Conservation (phyloP, 163 green algal species). For the Chlamydomonas reinhardtii region DNA sequence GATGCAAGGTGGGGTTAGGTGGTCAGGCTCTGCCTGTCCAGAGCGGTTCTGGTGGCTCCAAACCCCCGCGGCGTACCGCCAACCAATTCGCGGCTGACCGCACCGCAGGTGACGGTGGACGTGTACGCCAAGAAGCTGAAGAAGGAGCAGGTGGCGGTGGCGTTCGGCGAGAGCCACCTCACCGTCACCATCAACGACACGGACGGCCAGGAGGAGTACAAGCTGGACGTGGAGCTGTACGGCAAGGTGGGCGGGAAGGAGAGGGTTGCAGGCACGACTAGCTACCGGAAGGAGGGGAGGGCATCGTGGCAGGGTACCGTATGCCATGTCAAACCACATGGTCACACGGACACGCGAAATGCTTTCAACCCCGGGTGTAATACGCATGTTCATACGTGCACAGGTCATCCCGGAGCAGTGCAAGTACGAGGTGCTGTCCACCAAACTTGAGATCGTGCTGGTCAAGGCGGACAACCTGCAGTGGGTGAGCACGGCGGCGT, state of each 20-base stretch:
- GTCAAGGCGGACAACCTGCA: conserved; percentile 75
- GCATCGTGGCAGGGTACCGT: too few relatives aligned
- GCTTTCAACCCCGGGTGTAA: too few relatives aligned
- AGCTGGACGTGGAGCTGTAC: conserved; percentile 76
- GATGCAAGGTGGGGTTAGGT: too few relatives aligned
- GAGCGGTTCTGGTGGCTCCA: too few relatives aligned
- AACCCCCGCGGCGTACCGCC: too few relatives aligned
- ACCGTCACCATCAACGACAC: conserved; percentile 49
- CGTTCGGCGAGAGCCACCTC: conserved; percentile 52
- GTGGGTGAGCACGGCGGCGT: conserved; percentile 47
- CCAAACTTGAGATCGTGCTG: conserved; percentile 93
- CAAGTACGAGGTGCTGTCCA: conserved; percentile 80
- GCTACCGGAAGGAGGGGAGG: too few relatives aligned
- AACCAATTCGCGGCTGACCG: too few relatives aligned
- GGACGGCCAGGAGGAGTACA: conserved; percentile 62
- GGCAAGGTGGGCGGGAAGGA: conserved; percentile 65
- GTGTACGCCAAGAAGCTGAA: conserved; percentile 87
- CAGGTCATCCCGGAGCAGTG: conserved; percentile 63
- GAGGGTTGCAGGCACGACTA: too few relatives aligned
- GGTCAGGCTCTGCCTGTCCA: too few relatives aligned
- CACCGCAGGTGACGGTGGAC: conserved; percentile 72
- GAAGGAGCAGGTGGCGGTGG: conserved; percentile 70
- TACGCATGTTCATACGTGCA: too few relatives aligned
- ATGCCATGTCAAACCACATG: too few relatives aligned
- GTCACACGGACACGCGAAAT: too few relatives aligned